phyloP scores from a whole-genome alignment of 2,329 filamentous ascomycete species.

The Phialophora verrucosa region DNA sequence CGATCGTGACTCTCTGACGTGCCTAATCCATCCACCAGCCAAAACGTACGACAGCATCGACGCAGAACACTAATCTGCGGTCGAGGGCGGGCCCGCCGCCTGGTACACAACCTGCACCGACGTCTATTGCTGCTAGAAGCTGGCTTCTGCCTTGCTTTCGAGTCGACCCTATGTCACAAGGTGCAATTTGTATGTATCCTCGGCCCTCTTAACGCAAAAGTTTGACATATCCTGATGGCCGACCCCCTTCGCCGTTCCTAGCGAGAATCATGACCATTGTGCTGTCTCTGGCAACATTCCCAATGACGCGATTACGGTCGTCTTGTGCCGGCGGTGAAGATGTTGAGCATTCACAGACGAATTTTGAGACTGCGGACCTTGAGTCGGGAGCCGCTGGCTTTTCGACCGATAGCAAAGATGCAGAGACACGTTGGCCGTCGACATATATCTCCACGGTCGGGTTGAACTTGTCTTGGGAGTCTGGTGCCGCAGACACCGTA shows the following conservation, averaged over 20 bases:
- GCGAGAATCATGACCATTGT: slow-evolving; percentile 29
- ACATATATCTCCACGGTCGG: slow-evolving; percentile 25
- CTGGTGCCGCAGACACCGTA: not conserved
- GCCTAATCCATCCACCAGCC: not conserved
- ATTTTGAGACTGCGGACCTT: not conserved
- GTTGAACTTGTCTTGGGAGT: not conserved
- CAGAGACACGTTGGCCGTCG: slow-evolving; percentile 18
- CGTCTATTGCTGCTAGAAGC: too few relatives aligned
- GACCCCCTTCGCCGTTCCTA: slow-evolving; percentile 6
- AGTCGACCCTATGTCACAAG: too few relatives aligned
- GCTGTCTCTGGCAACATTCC: slow-evolving; percentile 29
- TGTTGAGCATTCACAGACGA: slow-evolving; percentile 6
- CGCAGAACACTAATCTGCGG: not conserved
- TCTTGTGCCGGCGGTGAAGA: slow-evolving; percentile 21
- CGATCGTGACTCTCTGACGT: not conserved
- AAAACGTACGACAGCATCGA: not conserved
- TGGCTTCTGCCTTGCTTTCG: too few relatives aligned
- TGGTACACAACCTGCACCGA: not conserved
- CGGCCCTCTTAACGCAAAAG: not conserved
- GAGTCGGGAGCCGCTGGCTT: not conserved
- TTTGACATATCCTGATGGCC: slow-evolving; percentile 20
- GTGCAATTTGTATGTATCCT: too few relatives aligned
- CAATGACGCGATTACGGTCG: slow-evolving; percentile 23
- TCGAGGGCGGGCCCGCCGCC: too few relatives aligned
- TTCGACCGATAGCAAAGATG: slow-evolving; percentile 5